Evolutionary conservation across 2,329 filamentous ascomycete species (phyloP), one percentile per base, ranked within the genome.

Genomic region (Colletotrichum melonis): DNA sequence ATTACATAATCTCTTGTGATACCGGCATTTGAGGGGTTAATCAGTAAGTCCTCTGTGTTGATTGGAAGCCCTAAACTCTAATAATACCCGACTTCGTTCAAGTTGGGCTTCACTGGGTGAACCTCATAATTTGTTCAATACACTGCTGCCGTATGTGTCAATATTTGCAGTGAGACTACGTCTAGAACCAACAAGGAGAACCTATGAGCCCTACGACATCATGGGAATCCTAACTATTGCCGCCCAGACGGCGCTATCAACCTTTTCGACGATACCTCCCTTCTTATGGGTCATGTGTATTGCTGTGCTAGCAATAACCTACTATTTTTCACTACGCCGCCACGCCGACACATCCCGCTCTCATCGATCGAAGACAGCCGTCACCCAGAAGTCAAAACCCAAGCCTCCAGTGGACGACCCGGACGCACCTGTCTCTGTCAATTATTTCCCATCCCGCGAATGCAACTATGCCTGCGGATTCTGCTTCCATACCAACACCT

Each of bases 401-500:
- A 49, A n/a, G 19, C 42, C 42, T 4, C 42, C 42, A n/a, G 42
- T n/a, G 16, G 55, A 42, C n/a, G 46, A 66, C 30, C 63, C 63
- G 16, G 22, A 66, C 30, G 30, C 38, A 19, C 73, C 74, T 22
- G 63, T 76, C n/a, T 75, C 74, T 9, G 74, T 76, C 8, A 75
- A 76, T 52, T 76, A 76, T 52, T 69, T 68, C 52, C 67, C 64
- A 6, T 71, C 69, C 28, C 69, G 74, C 22, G 72, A 75, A 59
- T 75, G 74, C 74, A 73, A 76, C 67, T 66, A 75, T 26, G 67
- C 67, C 54, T 89, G 88, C 77, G 85, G 83, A 9, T 90, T 90
- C 80, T 90, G 88, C 78, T 90, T 90, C 80, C 88, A 90, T 78
- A 90, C 88, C 2, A 87, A 84, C 7, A 88, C 82, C 46, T 83